These are phyloP conservation scores for Corymbia citriodora DNA, from an alignment of 441 rosid genomes.

Conservation along the genomic window DNA sequence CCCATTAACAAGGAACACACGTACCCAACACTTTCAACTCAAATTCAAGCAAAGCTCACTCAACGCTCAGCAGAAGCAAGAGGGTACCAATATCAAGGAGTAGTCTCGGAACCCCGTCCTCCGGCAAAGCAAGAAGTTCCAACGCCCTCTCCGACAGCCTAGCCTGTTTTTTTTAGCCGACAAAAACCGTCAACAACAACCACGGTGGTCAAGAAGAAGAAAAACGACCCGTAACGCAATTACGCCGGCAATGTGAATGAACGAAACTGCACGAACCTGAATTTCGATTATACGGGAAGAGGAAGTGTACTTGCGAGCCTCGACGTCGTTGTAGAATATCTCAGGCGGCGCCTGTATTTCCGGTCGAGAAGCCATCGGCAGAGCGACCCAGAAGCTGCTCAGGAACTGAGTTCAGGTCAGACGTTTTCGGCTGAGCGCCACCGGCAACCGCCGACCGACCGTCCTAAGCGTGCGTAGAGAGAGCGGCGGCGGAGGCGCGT, in stretches of 20 bases:
- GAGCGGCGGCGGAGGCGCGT: too few species aligned
- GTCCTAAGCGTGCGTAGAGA: background rate
- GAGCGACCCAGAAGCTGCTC: background rate
- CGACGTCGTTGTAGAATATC: constrained; percentile 78
- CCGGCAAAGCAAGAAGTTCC: constrained; percentile 89
- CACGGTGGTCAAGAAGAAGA: background rate
- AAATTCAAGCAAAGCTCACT: background rate
- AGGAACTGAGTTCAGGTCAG: background rate
- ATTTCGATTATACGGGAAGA: constrained; percentile 89
- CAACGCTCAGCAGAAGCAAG: background rate
- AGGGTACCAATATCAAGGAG: constrained; percentile 76
- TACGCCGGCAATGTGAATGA: background rate
- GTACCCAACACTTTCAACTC: background rate
- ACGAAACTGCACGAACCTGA: constrained; percentile 33
- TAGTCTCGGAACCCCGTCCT: constrained; percentile 70
- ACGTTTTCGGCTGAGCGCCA: too few species aligned
- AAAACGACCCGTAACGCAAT: background rate
- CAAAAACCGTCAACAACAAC: background rate
- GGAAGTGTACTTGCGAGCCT: constrained; percentile 92
- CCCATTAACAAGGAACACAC: background rate
- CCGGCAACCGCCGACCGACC: background rate
- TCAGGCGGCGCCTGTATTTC: constrained; percentile 89
- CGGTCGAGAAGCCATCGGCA: constrained; percentile 33
- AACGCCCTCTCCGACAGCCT: constrained; percentile 84
- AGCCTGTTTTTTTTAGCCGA: constrained; percentile 27